These are phyloP conservation scores for Kewa caespitosa DNA, from an alignment of 179 eudicot species.

Conservation along the genomic window DNA sequence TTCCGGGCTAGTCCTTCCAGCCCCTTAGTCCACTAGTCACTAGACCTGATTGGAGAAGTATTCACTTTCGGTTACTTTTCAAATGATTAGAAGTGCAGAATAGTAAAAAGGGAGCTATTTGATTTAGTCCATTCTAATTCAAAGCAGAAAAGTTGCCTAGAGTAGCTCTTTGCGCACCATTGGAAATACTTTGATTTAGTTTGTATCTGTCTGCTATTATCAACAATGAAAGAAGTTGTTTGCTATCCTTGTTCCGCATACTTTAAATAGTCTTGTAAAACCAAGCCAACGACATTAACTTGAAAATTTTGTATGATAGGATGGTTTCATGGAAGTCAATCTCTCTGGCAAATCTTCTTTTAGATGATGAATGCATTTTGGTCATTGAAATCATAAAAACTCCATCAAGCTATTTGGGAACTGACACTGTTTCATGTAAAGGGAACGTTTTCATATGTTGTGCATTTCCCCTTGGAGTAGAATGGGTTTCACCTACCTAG, in stretches of 20 bases:
- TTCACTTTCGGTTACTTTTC: no score
- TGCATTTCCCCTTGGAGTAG: neutral
- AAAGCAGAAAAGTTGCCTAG: no score
- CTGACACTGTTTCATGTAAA: neutral
- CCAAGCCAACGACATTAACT: neutral
- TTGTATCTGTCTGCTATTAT: neutral
- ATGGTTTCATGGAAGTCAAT: neutral
- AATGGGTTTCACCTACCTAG: neutral
- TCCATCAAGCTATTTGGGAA: constrained; percentile 8
- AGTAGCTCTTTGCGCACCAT: no score
- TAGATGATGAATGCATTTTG: neutral
- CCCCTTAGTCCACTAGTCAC: no score
- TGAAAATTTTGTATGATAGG: neutral
- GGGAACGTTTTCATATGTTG: neutral
- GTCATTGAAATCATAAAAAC: neutral
- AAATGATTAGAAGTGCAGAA: no score
- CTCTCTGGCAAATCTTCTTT: neutral
- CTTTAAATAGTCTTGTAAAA: neutral
- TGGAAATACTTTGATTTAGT: no score
- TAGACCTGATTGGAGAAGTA: no score
- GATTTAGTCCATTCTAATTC: no score
- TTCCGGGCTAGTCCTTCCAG: no score
- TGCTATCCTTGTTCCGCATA: neutral
- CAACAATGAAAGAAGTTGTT: neutral
- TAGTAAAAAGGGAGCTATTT: no score